phyloP scores from a whole-genome alignment of 2,329 filamentous ascomycete genomes.

The Calonectria pseudoturangicola region DNA sequence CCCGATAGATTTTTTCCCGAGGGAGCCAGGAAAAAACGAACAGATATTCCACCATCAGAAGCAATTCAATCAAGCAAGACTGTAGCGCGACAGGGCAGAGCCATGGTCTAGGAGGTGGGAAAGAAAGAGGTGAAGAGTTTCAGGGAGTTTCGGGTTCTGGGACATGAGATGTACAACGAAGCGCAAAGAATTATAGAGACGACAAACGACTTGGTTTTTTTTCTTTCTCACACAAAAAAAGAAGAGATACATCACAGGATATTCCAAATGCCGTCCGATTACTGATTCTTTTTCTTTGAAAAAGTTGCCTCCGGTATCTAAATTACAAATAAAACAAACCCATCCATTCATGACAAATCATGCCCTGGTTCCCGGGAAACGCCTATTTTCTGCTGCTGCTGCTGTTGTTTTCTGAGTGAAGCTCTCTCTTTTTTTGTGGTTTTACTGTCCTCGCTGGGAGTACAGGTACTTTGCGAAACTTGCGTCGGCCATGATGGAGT shows the following conservation, averaged over 20 bases:
- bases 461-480: constrained; percentile 78
- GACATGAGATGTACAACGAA: constrained; percentile 43
- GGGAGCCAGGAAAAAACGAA: background rate
- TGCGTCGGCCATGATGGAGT: constrained; percentile 72
- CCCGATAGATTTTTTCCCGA: constrained; percentile 73
- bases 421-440: background rate
- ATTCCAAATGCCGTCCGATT: constrained; percentile 38
- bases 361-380: constrained; percentile 48
- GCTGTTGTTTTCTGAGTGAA: background rate
- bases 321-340: constrained; percentile 43
- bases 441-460: constrained; percentile 60
- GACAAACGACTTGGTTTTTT: constrained; percentile 16
- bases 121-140: background rate
- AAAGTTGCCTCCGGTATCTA: constrained; percentile 52
- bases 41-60: background rate
- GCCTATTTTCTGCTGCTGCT: constrained; percentile 43
- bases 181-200: constrained; percentile 43
- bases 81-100: background rate
- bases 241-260: constrained; percentile 9
- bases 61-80: background rate
- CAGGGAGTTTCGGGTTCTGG: constrained; percentile 54
- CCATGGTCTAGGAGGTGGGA: background rate
- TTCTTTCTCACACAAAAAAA: constrained; percentile 25
- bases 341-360: constrained; percentile 38
- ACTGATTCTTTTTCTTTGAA: constrained; percentile 39